These are phyloP conservation scores for Cryptococcus hybrid DNA, from an alignment of 1,284 basidiomycete species.

Conservation along the genomic window DNA sequence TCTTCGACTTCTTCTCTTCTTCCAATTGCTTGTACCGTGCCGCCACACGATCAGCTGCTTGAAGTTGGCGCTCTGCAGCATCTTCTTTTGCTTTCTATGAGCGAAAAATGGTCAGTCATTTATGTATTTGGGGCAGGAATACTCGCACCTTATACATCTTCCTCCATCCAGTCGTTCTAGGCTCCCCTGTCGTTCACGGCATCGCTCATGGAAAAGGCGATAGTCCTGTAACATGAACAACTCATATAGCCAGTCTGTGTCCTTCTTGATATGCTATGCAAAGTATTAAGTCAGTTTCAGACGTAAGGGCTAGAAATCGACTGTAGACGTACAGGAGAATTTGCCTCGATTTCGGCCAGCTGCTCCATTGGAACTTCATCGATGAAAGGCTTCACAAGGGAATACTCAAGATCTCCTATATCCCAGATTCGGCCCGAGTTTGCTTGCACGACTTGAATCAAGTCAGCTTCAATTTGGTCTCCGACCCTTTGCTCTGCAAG, in stretches of 20 bases:
- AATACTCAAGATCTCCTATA: slow-evolving; percentile 39
- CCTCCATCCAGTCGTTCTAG: slow-evolving; percentile 38
- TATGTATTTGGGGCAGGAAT: background rate
- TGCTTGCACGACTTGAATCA: slow-evolving; percentile 23
- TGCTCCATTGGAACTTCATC: slow-evolving; percentile 35
- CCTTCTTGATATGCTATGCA: slow-evolving; percentile 36
- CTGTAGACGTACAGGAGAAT: slow-evolving; percentile 22
- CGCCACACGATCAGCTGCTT: slow-evolving; percentile 29
- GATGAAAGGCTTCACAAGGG: slow-evolving; percentile 28
- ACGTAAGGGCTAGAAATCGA: background rate
- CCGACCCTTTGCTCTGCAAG: background rate
- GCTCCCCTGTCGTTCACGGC: slow-evolving; percentile 21
- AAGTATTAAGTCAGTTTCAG: background rate
- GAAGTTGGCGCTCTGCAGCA: slow-evolving; percentile 24
- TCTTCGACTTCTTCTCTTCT: slow-evolving; percentile 29
- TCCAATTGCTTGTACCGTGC: slow-evolving; percentile 40
- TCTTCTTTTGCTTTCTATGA: slow-evolving; percentile 39
- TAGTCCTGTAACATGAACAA: slow-evolving; percentile 32
- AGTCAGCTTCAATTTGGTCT: background rate
- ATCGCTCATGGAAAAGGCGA: slow-evolving; percentile 33
- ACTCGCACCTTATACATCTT: slow-evolving; percentile 39
- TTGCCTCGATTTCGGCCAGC: slow-evolving; percentile 32
- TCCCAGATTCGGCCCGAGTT: slow-evolving; percentile 35
- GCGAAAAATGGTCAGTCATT: background rate
- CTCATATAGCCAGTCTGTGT: slow-evolving; percentile 48